phyloP scores from a whole-genome alignment of 2,329 filamentous ascomycete species.

The Pseudogymnoascus sp. region DNA sequence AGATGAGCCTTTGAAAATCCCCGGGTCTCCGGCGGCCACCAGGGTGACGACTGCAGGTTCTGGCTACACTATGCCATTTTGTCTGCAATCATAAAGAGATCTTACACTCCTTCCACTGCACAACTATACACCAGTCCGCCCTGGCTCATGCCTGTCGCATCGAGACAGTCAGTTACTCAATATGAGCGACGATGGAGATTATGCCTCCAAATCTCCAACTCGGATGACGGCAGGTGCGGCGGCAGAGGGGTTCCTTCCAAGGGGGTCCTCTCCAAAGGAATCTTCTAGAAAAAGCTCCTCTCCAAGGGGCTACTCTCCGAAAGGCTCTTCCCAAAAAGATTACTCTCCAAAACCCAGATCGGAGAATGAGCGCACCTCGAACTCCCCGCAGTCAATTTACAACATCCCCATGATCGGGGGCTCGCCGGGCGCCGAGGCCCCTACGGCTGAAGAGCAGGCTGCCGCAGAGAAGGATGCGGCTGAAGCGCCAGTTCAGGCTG shows the following conservation, averaged over 20 bases:
- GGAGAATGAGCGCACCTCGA: not conserved
- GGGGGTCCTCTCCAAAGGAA: not conserved
- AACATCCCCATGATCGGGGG: not conserved
- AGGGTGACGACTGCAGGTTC: not conserved
- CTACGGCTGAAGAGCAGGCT: not conserved
- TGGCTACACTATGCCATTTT: not conserved
- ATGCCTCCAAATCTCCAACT: not conserved
- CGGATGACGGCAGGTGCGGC: not conserved
- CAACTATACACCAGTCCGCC: not conserved
- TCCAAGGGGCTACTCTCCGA: not conserved
- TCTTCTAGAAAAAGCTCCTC: not conserved
- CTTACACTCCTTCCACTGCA: constrained; percentile 2
- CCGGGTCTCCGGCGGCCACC: not conserved
- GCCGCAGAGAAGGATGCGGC: constrained; percentile 16
- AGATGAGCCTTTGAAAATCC: not conserved
- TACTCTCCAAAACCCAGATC: not conserved
- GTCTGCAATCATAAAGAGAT: not conserved
- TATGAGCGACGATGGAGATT: constrained; percentile 1
- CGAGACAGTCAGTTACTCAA: not conserved
- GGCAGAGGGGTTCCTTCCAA: not conserved
- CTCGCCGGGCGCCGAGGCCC: not conserved
- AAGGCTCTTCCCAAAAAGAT: not conserved
- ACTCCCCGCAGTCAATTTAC: not conserved
- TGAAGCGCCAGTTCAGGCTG: constrained; percentile 20
- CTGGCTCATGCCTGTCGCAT: not conserved